Conservation (phyloP, 2,329 filamentous ascomycete genomes). For the Hypoxylon sp. region DNA sequence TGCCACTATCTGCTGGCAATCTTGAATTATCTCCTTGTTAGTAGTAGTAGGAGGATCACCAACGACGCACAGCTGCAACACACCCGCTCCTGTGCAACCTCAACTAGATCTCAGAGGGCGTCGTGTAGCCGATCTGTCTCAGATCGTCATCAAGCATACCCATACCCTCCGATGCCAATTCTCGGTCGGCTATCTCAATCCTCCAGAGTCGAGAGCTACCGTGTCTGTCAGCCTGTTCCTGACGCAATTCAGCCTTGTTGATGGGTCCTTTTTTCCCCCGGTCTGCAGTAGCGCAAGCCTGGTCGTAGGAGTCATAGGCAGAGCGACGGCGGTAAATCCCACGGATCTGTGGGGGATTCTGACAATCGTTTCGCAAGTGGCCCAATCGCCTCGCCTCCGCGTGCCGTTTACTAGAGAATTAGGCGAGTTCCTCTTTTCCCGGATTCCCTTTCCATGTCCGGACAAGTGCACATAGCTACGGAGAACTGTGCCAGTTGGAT, state of each 20-base stretch:
- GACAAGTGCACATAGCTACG: slow-evolving; percentile 21
- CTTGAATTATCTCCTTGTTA: background rate
- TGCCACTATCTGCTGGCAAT: slow-evolving; percentile 3
- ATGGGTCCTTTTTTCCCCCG: slow-evolving; percentile 3
- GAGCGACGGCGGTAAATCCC: slow-evolving; percentile 14
- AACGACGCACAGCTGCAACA: slow-evolving; percentile 23
- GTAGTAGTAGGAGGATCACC: slow-evolving; percentile 14
- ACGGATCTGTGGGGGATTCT: slow-evolving; percentile 38
- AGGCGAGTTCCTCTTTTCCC: slow-evolving; percentile 12
- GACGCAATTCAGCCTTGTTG: slow-evolving; percentile 29
- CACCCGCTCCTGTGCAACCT: slow-evolving; percentile 33
- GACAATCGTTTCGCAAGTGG: slow-evolving; percentile 50
- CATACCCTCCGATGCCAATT: slow-evolving; percentile 13
- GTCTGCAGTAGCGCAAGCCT: slow-evolving; percentile 32
- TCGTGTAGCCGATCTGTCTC: slow-evolving; percentile 38
- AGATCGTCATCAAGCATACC: slow-evolving; percentile 38
- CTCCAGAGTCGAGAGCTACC: slow-evolving; percentile 14
- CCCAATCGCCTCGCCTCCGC: slow-evolving; percentile 54
- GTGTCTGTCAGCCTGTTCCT: slow-evolving; percentile 34
- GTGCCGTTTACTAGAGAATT: slow-evolving; percentile 19
- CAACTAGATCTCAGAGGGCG: slow-evolving; percentile 31
- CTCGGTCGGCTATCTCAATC: slow-evolving; percentile 24
- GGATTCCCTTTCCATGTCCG: slow-evolving; percentile 30
- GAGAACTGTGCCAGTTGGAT: slow-evolving; percentile 11
- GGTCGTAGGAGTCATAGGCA: slow-evolving; percentile 21